Percentiles rank a stretch among this genome's conserved stretches.
Conservation (phyloP, 768 basidiomycete species). For the Daedaleopsis nitida region DNA sequence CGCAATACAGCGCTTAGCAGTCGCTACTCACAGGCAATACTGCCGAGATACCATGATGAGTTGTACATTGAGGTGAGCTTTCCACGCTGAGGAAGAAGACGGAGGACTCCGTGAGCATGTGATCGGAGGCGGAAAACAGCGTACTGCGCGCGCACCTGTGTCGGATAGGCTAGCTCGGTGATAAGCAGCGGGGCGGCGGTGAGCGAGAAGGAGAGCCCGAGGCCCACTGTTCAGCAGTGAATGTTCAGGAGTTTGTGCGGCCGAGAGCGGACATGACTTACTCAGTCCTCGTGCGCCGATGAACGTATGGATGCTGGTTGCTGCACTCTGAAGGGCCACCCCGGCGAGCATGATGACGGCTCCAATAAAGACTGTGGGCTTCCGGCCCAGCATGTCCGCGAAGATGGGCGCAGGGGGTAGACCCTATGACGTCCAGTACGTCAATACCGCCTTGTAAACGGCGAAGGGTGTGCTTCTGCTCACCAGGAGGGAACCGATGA, state of each 20-base stretch:
- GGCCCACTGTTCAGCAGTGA: conserved; percentile 47
- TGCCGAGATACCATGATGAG: conserved; percentile 74
- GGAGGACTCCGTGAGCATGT: neutral
- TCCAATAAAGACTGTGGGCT: conserved; percentile 60
- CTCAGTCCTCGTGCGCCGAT: conserved; percentile 59
- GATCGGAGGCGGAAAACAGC: conserved; percentile 9
- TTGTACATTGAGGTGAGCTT: conserved; percentile 70
- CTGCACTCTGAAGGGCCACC: conserved; percentile 54
- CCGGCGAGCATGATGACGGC: conserved; percentile 66
- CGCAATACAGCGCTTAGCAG: conserved; percentile 4
- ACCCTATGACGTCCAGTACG: conserved; percentile 36
- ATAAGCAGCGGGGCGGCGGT: conserved; percentile 67
- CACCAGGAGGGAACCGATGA: conserved; percentile 31
- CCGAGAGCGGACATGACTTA: conserved; percentile 30
- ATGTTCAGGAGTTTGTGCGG: conserved; percentile 3
- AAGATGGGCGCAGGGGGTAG: conserved; percentile 63
- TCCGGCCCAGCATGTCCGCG: conserved; percentile 65
- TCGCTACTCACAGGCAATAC: conserved; percentile 55
- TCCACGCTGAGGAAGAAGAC: conserved; percentile 36
- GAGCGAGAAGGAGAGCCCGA: conserved; percentile 61
- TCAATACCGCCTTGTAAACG: neutral
- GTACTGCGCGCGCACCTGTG: conserved; percentile 46
- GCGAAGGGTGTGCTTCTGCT: neutral
- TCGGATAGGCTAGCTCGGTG: conserved; percentile 70
- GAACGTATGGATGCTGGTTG: conserved; percentile 50